Evolutionary conservation across 1,284 basidiomycete genomes (phyloP).

Genomic region (Cryptococcus sp.): DNA sequence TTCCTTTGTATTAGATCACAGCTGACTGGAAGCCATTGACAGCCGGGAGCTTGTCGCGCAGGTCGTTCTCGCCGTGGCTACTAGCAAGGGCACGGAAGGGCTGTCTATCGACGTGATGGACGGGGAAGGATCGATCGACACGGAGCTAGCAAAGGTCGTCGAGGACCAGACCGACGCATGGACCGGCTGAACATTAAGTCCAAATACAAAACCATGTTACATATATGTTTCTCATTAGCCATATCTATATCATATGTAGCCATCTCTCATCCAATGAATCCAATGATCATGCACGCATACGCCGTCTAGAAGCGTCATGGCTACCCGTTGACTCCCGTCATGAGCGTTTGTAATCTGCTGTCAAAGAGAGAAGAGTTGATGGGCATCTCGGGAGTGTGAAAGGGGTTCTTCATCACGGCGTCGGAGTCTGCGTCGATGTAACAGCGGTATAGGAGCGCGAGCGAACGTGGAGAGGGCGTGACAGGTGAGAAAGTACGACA

Average conservation of each 20-base stretch:
- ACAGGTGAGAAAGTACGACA: not conserved
- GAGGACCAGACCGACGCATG: constrained; percentile 50
- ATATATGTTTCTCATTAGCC: too few relatives aligned
- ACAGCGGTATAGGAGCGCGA: too few relatives aligned
- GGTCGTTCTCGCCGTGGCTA: constrained; percentile 59
- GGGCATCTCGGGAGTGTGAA: constrained; percentile 98
- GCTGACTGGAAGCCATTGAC: not conserved
- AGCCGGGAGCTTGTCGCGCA: constrained; percentile 66
- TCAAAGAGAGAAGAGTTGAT: constrained; percentile 92
- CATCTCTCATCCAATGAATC: too few relatives aligned
- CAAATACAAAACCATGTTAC: too few relatives aligned
- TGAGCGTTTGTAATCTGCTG: constrained; percentile 55
- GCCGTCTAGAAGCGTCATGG: not conserved
- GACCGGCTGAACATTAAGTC: constrained; percentile 20
- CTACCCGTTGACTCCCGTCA: constrained; percentile 35
- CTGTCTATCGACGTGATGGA: constrained; percentile 66
- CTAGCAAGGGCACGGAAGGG: constrained; percentile 62
- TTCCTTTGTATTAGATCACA: not conserved
- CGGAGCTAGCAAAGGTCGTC: constrained; percentile 67
- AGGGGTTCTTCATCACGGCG: constrained; percentile 98
- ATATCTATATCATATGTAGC: too few relatives aligned
- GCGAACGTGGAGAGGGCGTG: not conserved
- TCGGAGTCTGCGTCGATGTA: constrained; percentile 66
- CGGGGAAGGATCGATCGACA: constrained; percentile 59
- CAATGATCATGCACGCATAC: not conserved